A percentile compares a stretch with the other conserved stretches of the same genome.
These are phyloP conservation scores for Ceratocystis diversiconidia DNA, from an alignment of 2,329 filamentous ascomycete species.

Conservation along the genomic window DNA sequence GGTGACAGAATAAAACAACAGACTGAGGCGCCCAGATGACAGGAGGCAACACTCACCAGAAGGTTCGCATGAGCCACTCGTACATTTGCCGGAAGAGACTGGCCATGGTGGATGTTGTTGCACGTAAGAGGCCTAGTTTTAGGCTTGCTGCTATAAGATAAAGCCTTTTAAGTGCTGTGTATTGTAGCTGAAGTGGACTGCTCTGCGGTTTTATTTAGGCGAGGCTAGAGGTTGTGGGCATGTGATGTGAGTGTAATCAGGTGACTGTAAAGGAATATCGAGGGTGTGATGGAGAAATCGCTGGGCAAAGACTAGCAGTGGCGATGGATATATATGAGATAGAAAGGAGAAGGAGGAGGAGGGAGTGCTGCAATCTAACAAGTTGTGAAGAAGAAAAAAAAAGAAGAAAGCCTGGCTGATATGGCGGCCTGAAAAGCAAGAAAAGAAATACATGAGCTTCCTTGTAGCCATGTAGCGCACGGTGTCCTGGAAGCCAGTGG, in stretches of 20 bases:
- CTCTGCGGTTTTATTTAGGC: neutral
- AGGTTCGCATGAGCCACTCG: constrained; percentile 94
- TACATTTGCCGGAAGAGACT: constrained; percentile 88
- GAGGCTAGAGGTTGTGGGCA: neutral
- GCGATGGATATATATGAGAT: neutral
- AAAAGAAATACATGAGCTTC: neutral
- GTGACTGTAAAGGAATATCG: neutral
- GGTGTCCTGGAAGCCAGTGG: neutral
- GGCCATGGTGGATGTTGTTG: constrained; percentile 49
- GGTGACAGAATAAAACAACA: neutral
- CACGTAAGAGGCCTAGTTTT: neutral
- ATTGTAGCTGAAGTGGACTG: neutral
- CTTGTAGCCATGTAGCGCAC: neutral
- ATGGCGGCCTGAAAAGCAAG: neutral
- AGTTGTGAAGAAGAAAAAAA: neutral
- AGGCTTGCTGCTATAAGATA: neutral
- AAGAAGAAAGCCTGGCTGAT: neutral
- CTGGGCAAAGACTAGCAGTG: neutral
- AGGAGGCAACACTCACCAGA: constrained; percentile 55
- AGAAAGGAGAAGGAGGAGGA: neutral
- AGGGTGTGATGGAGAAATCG: neutral
- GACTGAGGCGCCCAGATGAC: neutral
- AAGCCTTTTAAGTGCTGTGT: neutral
- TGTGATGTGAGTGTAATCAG: neutral
- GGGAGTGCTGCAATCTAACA: neutral